A percentile compares a stretch with the other conserved stretches of the same genome.
phyloP scores from a whole-genome alignment of 805 yeast species.

The Candida fluviatilis region DNA sequence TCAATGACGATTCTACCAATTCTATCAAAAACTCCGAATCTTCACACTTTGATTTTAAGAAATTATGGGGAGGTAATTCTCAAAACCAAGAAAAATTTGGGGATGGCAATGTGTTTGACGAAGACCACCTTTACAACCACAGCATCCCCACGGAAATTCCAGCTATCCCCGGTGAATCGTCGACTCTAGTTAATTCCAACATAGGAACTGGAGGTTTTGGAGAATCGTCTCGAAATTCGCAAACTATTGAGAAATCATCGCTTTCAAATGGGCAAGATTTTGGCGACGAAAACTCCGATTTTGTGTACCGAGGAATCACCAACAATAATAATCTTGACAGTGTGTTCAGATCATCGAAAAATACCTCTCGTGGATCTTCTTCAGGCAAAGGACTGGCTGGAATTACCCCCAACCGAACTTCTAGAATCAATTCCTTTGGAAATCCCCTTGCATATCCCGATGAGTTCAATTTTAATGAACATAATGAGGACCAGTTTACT shows the following conservation, averaged over 20 bases:
- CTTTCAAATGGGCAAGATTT: not conserved
- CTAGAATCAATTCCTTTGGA: conserved; percentile 23
- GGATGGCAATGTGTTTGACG: conserved; percentile 8
- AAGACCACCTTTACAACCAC: not conserved
- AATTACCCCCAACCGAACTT: conserved; percentile 6
- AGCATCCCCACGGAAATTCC: not conserved
- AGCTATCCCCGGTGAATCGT: not conserved
- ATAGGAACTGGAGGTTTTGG: conserved; percentile 6
- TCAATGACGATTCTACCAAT: conserved; percentile 24
- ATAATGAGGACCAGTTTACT: conserved; percentile 1
- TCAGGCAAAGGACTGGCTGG: conserved; percentile 8
- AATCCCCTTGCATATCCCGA: conserved; percentile 19
- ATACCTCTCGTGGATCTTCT: conserved; percentile 13
- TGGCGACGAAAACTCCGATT: conserved; percentile 24
- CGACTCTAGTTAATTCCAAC: conserved; percentile 3
- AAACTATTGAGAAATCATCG: not conserved
- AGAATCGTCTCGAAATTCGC: conserved; percentile 1
- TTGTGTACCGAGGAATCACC: conserved; percentile 41
- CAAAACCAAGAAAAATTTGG: conserved; percentile 21
- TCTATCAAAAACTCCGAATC: conserved; percentile 7
- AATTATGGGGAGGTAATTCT: conserved; percentile 22
- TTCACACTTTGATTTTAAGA: conserved; percentile 8
- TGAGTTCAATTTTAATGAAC: conserved; percentile 18
- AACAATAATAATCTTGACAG: conserved; percentile 40
- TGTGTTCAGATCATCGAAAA: conserved; percentile 24